phyloP scores from a whole-genome alignment of 805 yeast genomes.

The Ogataea allantospora region DNA sequence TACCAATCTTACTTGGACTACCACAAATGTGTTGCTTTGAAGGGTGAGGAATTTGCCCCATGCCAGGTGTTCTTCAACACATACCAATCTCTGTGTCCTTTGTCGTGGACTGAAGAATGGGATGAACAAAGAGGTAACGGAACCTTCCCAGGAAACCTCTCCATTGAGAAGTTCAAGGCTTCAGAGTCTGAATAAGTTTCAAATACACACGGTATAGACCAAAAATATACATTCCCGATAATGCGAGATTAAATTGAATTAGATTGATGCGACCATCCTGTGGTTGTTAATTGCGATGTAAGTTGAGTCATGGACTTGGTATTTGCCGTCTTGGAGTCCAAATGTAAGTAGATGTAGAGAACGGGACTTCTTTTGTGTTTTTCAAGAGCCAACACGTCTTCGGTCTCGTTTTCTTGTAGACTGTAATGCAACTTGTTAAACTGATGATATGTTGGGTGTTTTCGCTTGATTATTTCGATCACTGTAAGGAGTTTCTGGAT shows the following conservation, averaged over 20 bases:
- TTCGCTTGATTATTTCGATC: constrained; percentile 32
- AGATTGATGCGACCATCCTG: constrained; percentile 11
- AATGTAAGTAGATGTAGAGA: constrained; percentile 25
- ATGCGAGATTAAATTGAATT: constrained; percentile 7
- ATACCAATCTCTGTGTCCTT: constrained; percentile 81
- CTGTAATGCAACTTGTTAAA: constrained; percentile 26
- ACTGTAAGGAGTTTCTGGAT: constrained; percentile 32
- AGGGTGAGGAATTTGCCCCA: constrained; percentile 98
- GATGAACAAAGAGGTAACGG: constrained; percentile 70
- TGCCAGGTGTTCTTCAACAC: constrained; percentile 94
- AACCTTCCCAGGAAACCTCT: constrained; percentile 40
- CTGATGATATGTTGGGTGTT: constrained; percentile 19
- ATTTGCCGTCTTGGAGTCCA: constrained; percentile 3
- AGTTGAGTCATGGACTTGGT: constrained; percentile 5
- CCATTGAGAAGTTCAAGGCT: constrained; percentile 30
- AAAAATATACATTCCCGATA: constrained; percentile 12
- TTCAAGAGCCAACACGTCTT: constrained; percentile 12
- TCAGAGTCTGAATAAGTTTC: constrained; percentile 5
- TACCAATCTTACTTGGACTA: constrained; percentile 97
- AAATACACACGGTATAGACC: constrained; percentile 10
- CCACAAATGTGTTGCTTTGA: constrained; percentile 93
- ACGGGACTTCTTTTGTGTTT: constrained; percentile 22
- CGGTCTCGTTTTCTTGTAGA: constrained; percentile 5
- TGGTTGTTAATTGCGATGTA: not conserved
- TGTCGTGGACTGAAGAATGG: constrained; percentile 84